These are phyloP conservation scores for Byssochlamys sp. DNA, from an alignment of 2,329 filamentous ascomycete species.

Conservation along the genomic window DNA sequence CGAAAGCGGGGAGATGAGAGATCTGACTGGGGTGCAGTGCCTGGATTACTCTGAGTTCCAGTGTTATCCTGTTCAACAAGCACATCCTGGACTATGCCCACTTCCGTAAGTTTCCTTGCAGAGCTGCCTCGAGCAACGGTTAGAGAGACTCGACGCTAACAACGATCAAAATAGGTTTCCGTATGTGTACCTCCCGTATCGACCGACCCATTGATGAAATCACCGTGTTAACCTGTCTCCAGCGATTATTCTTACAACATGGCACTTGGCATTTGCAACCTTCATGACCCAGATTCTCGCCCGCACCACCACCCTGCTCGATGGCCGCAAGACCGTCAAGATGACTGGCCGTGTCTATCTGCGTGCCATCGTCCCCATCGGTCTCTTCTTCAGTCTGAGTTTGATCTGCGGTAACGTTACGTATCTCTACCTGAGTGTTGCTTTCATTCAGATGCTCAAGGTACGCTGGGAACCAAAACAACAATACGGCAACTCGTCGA, in stretches of 20 bases:
- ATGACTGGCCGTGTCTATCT: constrained; percentile 94
- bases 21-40: constrained; percentile 44
- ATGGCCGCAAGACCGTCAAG: constrained; percentile 90
- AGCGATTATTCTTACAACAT: constrained; percentile 72
- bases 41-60: constrained; percentile 88
- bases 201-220: not conserved
- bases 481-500: not conserved
- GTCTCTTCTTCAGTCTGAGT: constrained; percentile 88
- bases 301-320: constrained; percentile 76
- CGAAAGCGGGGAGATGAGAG: not conserved
- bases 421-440: constrained; percentile 88
- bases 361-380: constrained; percentile 86
- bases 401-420: constrained; percentile 94
- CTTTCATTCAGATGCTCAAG: constrained; percentile 99
- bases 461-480: constrained; percentile 44
- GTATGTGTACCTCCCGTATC: constrained; percentile 21
- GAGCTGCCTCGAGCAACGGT: not conserved
- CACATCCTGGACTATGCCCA: constrained; percentile 80
- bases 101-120: constrained; percentile 57
- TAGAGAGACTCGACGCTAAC: constrained; percentile 3
- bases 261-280: constrained; percentile 87
- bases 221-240: constrained; percentile 9
- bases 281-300: constrained; percentile 90
- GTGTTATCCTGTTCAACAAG: constrained; percentile 98
- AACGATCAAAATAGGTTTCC: constrained; percentile 30